phyloP scores from a whole-genome alignment of 257 asterid species.

The Solanum appendiculatum region DNA sequence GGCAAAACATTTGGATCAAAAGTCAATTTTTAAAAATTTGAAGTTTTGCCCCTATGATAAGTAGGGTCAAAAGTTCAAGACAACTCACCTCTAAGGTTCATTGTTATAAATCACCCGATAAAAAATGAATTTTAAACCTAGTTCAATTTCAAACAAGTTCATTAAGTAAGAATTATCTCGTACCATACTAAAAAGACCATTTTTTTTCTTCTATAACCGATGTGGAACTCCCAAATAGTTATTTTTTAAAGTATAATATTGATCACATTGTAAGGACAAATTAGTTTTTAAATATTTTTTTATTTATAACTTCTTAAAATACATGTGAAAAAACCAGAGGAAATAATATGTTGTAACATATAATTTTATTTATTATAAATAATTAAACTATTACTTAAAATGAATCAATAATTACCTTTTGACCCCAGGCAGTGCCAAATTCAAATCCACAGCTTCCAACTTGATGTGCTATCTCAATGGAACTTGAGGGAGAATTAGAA shows the following conservation, averaged over 20 bases:
- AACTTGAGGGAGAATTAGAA: not conserved
- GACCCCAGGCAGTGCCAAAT: slow-evolving; percentile 18
- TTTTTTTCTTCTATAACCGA: not conserved
- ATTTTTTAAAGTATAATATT: no score
- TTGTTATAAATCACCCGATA: not conserved
- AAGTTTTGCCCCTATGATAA: not conserved
- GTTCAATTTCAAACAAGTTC: not conserved
- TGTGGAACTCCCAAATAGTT: not conserved
- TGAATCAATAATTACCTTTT: slow-evolving; percentile 7
- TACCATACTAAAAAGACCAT: not conserved
- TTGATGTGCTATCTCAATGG: slow-evolving; percentile 10
- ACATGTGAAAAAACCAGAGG: no score
- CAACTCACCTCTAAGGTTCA: not conserved
- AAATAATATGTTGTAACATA: no score
- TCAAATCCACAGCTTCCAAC: slow-evolving; percentile 19
- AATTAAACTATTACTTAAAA: not conserved
- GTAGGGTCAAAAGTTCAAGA: not conserved
- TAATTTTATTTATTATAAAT: not conserved
- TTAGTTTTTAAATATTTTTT: no score
- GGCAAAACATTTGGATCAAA: not conserved
- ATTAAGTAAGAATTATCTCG: not conserved
- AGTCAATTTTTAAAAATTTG: not conserved
- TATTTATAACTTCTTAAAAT: no score
- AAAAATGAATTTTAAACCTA: not conserved
- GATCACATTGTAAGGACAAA: no score